These are phyloP conservation scores for Penicillium paxilli DNA, from an alignment of 495 filamentous ascomycete genomes.

Conservation along the genomic window DNA sequence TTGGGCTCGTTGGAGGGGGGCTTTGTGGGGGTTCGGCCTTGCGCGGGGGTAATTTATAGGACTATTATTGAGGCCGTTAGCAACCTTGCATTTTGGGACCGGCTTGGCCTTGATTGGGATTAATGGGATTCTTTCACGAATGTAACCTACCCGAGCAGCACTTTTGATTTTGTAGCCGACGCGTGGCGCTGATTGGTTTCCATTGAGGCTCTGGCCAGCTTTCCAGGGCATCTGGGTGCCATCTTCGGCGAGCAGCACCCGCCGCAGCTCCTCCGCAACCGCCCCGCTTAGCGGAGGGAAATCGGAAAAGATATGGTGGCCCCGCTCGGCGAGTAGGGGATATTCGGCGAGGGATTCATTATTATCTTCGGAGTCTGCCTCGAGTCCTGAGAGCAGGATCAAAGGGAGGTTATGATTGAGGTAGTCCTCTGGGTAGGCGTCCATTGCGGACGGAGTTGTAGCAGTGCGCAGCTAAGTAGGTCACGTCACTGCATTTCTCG, in stretches of 20 bases:
- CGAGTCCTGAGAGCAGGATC: slow-evolving; percentile 74
- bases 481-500: slow-evolving; percentile 49
- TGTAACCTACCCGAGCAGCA: slow-evolving; percentile 78
- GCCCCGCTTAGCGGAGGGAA: slow-evolving; percentile 63
- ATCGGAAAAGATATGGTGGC: slow-evolving; percentile 63
- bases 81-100: too few relatives aligned
- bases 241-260: slow-evolving; percentile 67
- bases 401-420: slow-evolving; percentile 80
- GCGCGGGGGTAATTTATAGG: slow-evolving; percentile 59
- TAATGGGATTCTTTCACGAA: too few relatives aligned
- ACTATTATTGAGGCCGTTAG: too few relatives aligned
- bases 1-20: slow-evolving; percentile 49
- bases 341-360: slow-evolving; percentile 26
- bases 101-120: too few relatives aligned
- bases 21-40: slow-evolving; percentile 60
- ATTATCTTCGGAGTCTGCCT: slow-evolving; percentile 30
- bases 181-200: slow-evolving; percentile 15
- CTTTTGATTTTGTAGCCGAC: slow-evolving; percentile 63
- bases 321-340: slow-evolving; percentile 57
- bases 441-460: slow-evolving; percentile 63
- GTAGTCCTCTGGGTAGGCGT: slow-evolving; percentile 81
- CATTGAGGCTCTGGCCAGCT: slow-evolving; percentile 36
- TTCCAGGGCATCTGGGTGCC: slow-evolving; percentile 62
- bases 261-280: slow-evolving; percentile 64
- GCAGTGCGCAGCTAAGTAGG: slow-evolving; percentile 15